Percentiles rank a stretch among this genome's conserved stretches.
Evolutionary conservation across 2,329 filamentous ascomycete genomes (phyloP).

Genomic region (Fusarium nanum): DNA sequence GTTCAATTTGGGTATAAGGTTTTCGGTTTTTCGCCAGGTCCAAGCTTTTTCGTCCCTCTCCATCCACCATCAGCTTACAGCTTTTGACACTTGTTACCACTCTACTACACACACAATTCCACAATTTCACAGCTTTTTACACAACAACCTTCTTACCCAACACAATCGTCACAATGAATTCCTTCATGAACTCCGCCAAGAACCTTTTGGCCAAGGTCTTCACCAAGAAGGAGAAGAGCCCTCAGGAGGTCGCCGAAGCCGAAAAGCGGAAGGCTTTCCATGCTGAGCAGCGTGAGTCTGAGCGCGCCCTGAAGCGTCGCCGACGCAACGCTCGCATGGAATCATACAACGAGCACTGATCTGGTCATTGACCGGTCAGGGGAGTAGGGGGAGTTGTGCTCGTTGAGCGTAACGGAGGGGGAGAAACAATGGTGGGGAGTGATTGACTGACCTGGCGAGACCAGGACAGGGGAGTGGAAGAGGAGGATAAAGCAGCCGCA

Average conservation of each 20-base stretch:
- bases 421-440: neutral
- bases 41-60: neutral
- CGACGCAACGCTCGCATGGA: too few species aligned
- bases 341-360: accelerated
- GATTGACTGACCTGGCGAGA: neutral
- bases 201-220: neutral
- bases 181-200: neutral
- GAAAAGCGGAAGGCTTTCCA: too few species aligned
- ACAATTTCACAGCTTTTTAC: too few species aligned
- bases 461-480: neutral
- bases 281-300: too few species aligned
- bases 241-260: neutral
- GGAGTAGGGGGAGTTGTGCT: neutral
- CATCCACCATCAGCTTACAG: neutral
- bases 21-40: neutral
- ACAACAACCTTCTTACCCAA: too few species aligned
- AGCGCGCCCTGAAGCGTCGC: too few species aligned
- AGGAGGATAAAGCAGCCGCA: neutral
- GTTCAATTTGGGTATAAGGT: neutral
- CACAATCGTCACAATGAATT: too few species aligned
- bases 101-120: too few species aligned
- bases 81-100: neutral
- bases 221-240: neutral
- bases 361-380: neutral
- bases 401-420: neutral